Base-by-base conservation (phyloP, 345 rosid genomes). In the Orychophragmus violaceus region DNA sequence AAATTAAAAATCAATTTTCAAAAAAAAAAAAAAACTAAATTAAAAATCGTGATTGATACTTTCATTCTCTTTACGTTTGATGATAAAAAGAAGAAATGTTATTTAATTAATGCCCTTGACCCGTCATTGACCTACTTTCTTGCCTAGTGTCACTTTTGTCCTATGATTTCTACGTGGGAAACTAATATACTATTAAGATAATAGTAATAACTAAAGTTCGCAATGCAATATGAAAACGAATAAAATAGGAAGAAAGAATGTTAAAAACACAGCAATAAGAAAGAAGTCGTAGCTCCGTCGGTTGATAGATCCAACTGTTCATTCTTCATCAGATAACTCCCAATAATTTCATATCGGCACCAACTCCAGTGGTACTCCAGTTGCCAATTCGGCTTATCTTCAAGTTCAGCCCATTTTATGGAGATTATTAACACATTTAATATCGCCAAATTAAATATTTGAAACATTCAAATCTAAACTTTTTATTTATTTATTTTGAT, bases 331-430 rank as follows among this genome's bases (percentile, higher is more conserved):
- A 21, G 25, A 19, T 22, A 21, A 19, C 21, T 27, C 55, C 71
- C 41, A 56, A 44, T 68, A 23, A 68, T 68, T 22, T 57, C 57
- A 68, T 30, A 45, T 0, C 24, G 49, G 57, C 57, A 57, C 72
- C 49, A 68, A 68, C 48, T 57, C 49, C 64, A 57, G 72, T 57
- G 56, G 25, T 68, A 46, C 64, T 46, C 35, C 72, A 33, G 64
- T 58, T 68, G 64, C 72, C 72, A 57, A 27, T 44, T 46, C 62
- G 22, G 53, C 62, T 54, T 39, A 27, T 33, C 24, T 14, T 54
- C 32, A 42, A n/a, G 27, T 48, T 48, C 11, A 46, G 2, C 48
- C 16, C 21, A 11, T 19, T 52, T 35, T 19, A 12, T 13, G 9
- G 39, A 21, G 62, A 29, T 32, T 42, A 4, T 16, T 22, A 23